Evolutionary conservation across 192 early-diverging fungal genomes (phyloP), one percentile per base, ranked within the genome.

Genomic region (Backusella australiensis): DNA sequence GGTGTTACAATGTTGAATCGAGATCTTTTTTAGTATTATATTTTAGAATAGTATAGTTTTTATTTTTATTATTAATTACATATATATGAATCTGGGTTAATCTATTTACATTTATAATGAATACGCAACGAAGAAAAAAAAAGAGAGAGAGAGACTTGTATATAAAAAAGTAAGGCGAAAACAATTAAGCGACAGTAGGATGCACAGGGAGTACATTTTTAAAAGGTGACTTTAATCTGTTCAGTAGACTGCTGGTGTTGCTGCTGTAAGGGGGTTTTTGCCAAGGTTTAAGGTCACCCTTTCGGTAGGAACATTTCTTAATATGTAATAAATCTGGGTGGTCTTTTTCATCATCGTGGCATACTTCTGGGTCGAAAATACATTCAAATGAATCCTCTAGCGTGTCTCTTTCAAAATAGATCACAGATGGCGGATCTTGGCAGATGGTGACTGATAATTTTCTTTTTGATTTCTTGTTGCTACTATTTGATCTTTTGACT

Each of bases 341-440:
- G 39, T 79, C 78, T 53, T 79, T 74, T 75, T 79, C 78, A 26
- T 79, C 73, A 70, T 79, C 78, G 34, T 79, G 78, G 34, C 63
- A 56, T 39, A 79, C 78, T 44, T 26, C 19, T 19, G 78, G 78
- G 59, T 79, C 78, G 46, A 79, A 79, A 11, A 79, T 79, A 39
- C 78, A 79, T 56, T 79, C 78, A 44, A 75, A 70, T 21, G 44
- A 68, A n/a, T 73, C 63, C 41, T 79, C 78, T 17, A 68, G 9
- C 1, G 39, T 49, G 36, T 68, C 66, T 38, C 68, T 44, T 52
- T 74, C 73, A 79, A 79, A 79, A 29, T 79, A 79, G 15, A 56
- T 42, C 17, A 79, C 41, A 34, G 49, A 34, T 19, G 78, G 78
- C 29, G 78, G 78, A 21, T 79, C 78, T 65, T 79, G 74, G 35